These are phyloP conservation scores for Acer campestre DNA, from an alignment of 345 rosid species.

Conservation along the genomic window DNA sequence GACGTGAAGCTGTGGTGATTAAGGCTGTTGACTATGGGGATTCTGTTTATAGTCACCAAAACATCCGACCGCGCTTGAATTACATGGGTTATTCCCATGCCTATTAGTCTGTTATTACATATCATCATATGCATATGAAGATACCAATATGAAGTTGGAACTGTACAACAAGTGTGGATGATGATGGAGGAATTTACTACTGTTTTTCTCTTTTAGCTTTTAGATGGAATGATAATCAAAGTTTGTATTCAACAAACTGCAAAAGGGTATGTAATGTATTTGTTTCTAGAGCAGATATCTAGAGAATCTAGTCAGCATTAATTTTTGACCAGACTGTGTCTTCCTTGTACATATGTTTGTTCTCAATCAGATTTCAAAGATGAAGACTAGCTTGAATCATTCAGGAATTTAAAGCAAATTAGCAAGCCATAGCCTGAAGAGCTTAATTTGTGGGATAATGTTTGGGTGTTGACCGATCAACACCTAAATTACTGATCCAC, in stretches of 20 bases:
- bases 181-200: conserved; percentile 18
- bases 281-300: conserved; percentile 1
- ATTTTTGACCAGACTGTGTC: background rate
- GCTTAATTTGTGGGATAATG: too few species aligned
- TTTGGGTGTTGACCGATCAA: too few species aligned
- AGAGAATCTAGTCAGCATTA: conserved; percentile 6
- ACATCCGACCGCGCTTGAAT: conserved; percentile 65
- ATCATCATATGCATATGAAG: background rate
- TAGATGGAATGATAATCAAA: background rate
- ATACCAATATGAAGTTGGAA: conserved; percentile 14
- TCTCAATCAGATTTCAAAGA: background rate
- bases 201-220: background rate
- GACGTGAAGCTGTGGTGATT: conserved; percentile 85
- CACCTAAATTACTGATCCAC: too few species aligned
- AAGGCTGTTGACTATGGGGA: conserved; percentile 88
- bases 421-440: too few species aligned
- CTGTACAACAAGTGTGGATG: background rate
- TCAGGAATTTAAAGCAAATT: too few species aligned
- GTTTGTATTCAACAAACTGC: background rate
- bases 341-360: background rate
- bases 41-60: conserved; percentile 55
- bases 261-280: conserved; percentile 2
- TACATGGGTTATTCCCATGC: conserved; percentile 54
- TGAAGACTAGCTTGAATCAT: too few species aligned
- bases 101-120: conserved; percentile 9